These are phyloP conservation scores for Epithemia pelagica DNA, from an alignment of 108 stramenopile species.

Conservation along the genomic window DNA sequence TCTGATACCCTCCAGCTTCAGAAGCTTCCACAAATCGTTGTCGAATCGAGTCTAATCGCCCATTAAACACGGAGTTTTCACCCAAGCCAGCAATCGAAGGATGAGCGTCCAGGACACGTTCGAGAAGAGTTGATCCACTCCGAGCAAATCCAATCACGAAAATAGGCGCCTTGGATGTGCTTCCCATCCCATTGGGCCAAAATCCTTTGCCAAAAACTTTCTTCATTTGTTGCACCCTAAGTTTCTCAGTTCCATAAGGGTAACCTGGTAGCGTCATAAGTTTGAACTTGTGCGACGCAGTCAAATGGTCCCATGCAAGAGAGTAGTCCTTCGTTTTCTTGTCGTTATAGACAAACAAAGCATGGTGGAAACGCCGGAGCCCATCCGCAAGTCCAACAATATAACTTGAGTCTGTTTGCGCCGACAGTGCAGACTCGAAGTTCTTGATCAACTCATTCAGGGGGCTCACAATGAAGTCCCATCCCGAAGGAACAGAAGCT, in stretches of 20 bases:
- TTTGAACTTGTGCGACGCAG: conserved; percentile 54
- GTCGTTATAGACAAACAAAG: conserved; percentile 74
- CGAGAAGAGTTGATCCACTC: conserved; percentile 80
- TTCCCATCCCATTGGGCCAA: conserved; percentile 60
- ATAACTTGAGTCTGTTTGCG: conserved; percentile 7
- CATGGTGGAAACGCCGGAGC: conserved; percentile 62
- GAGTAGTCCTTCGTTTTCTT: conserved; percentile 56
- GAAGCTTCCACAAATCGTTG: conserved; percentile 5
- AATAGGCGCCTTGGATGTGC: conserved; percentile 49
- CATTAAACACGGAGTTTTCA: conserved; percentile 88
- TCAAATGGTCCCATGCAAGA: conserved; percentile 60
- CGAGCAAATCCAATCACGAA: conserved; percentile 87
- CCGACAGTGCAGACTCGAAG: conserved; percentile 19
- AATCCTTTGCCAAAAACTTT: conserved; percentile 57
- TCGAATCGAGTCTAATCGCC: conserved; percentile 9
- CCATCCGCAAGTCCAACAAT: background rate
- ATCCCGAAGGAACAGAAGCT: conserved; percentile 43
- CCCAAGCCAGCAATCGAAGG: conserved; percentile 78
- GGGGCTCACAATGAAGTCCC: conserved; percentile 37
- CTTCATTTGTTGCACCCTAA: conserved; percentile 48
- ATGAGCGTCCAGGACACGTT: conserved; percentile 80
- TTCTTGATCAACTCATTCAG: conserved; percentile 31
- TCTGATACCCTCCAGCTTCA: conserved; percentile 24
- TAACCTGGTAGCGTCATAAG: conserved; percentile 51
- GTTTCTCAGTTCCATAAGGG: conserved; percentile 37